A percentile compares a stretch with the other conserved stretches of the same genome.
Conservation (phyloP, 768 basidiomycete genomes). For the Rhodosporidiobolus odoratus region DNA sequence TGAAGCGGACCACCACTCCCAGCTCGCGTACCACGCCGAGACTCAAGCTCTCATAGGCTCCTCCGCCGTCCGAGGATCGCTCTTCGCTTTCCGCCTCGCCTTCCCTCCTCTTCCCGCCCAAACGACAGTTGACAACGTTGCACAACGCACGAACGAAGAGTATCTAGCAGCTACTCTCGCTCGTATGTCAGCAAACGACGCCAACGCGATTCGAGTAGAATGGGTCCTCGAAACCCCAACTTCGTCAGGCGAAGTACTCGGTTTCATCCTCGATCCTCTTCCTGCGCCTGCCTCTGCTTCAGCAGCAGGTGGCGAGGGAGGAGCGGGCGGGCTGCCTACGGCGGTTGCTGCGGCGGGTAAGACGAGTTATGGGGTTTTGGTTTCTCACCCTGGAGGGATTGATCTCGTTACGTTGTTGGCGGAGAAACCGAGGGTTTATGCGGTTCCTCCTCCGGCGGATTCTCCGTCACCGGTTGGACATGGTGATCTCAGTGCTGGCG, state of each 20-base stretch:
- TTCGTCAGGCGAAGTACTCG: background rate
- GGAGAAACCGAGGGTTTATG: background rate
- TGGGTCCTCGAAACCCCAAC: slow-evolving; percentile 1
- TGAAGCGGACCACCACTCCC: background rate
- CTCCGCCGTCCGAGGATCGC: slow-evolving; percentile 15
- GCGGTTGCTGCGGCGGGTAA: background rate
- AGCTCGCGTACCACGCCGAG: slow-evolving; percentile 3
- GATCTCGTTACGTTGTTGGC: background rate
- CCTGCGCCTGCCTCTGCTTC: background rate
- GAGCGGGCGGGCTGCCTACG: background rate
- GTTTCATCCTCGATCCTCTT: background rate
- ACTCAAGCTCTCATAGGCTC: slow-evolving; percentile 10
- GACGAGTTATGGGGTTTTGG: background rate
- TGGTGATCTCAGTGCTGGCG: background rate
- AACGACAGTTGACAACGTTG: background rate
- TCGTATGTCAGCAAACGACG: background rate
- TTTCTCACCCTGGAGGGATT: background rate
- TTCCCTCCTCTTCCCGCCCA: background rate
- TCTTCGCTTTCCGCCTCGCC: slow-evolving; percentile 23
- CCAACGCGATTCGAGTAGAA: background rate
- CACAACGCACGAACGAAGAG: too few relatives aligned
- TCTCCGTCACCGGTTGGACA: background rate
- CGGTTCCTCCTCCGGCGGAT: background rate
- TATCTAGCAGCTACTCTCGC: background rate
- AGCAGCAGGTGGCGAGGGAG: background rate